Evolutionary conservation across 148 eudicot species (phyloP), one percentile per base, ranked within the genome.

Genomic region (Chenopodium formosanum): DNA sequence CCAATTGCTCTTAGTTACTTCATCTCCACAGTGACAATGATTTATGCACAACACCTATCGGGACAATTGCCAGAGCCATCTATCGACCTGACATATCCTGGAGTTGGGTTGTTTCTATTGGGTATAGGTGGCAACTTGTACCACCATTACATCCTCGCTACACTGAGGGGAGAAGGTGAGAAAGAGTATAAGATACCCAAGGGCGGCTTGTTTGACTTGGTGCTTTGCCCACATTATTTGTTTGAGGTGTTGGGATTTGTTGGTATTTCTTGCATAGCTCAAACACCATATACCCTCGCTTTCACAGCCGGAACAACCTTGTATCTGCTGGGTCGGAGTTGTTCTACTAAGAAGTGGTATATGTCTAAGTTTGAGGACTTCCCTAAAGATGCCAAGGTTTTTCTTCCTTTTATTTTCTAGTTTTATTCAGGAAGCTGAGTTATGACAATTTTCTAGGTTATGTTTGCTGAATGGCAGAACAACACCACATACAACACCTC

Each of bases 321-420:
- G 60, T 90, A 90, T 79, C 77, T 90, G 89, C 52, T 84, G 73
- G 97, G 94, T 17, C 82, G 97, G 83, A 92, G 97, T 82, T 81
- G 82, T 64, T 92, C 88, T 50, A 91, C 94, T 22, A 87, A 91
- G 77, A 75, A 85, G 50, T 92, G 97, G 97, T 91, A 92, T 83
- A 16, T 78, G 69, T 87, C 91, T 47, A 92, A 92, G 76, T 91
- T 92, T 76, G 97, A 89, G 80, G 88, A 90, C 71, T 92, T 92
- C 34, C 91, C 91, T 9, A 76, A 73, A 47, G 74, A 88, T 86
- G 84, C 82, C 81, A 91, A 87, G 89, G 88, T 86, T 77, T 64
- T 92, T 29, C 83, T 92, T 81, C 97, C 94, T 13, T 92, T 79
- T 77, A 66, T 91, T 25, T 86, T 91, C 73, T 92, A 88, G 73